phyloP scores from a whole-genome alignment of 768 basidiomycete species.

The Amanita rubescens region DNA sequence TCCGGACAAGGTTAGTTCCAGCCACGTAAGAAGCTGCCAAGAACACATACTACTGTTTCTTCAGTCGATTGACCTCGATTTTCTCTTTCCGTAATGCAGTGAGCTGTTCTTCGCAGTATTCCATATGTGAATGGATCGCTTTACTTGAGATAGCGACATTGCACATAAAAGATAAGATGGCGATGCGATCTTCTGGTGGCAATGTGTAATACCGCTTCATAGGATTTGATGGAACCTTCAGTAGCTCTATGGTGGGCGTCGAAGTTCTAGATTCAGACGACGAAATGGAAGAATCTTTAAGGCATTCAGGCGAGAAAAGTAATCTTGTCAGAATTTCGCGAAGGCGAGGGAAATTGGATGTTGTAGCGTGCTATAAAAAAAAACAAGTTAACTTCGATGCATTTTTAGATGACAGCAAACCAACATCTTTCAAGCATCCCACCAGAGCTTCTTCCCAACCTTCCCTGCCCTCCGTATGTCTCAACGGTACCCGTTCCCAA shows the following conservation, averaged over 20 bases:
- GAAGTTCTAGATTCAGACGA: constrained; percentile 42
- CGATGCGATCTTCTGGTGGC: constrained; percentile 72
- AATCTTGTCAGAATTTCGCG: constrained; percentile 65
- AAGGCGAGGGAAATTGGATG: constrained; percentile 63
- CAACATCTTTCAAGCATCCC: constrained; percentile 83
- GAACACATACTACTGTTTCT: constrained; percentile 74
- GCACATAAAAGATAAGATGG: constrained; percentile 82
- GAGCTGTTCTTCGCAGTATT: constrained; percentile 80
- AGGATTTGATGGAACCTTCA: constrained; percentile 44
- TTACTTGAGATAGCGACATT: constrained; percentile 89
- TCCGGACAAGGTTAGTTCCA: constrained; percentile 3
- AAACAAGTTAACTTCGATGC: constrained; percentile 4
- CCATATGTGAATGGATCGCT: constrained; percentile 82
- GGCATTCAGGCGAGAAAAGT: constrained; percentile 58
- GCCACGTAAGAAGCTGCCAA: background rate
- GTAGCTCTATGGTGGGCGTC: constrained; percentile 35
- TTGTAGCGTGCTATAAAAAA: constrained; percentile 59
- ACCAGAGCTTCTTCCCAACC: constrained; percentile 92
- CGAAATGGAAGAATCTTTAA: constrained; percentile 33
- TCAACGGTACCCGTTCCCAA: constrained; percentile 75
- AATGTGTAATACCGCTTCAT: constrained; percentile 66
- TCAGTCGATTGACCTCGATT: constrained; percentile 87
- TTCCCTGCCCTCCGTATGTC: constrained; percentile 64
- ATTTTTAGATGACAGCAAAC: constrained; percentile 24
- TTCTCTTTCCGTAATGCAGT: constrained; percentile 94